Conservation (phyloP, 495 filamentous ascomycete genomes). For the Xylaria acuta region DNA sequence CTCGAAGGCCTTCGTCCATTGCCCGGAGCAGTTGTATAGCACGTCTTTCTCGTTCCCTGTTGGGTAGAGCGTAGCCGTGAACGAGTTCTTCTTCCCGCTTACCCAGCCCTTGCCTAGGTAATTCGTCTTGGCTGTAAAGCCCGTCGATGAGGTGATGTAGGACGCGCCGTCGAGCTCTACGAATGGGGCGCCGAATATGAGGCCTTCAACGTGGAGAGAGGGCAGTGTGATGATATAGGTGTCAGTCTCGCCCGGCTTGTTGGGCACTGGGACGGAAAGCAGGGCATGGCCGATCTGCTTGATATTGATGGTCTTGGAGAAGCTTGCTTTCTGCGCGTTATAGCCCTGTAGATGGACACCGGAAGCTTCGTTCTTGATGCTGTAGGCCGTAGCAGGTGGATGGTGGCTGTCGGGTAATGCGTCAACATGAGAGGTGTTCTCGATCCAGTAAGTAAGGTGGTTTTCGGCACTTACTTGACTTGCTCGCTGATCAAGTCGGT, state of each 20-base stretch:
- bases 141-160: constrained; percentile 83
- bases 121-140: constrained; percentile 90
- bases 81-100: constrained; percentile 92
- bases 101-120: constrained; percentile 94
- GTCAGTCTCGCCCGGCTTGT: constrained; percentile 59
- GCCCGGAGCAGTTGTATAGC: constrained; percentile 84
- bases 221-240: constrained; percentile 91
- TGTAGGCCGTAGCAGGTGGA: constrained; percentile 95
- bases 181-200: constrained; percentile 89
- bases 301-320: constrained; percentile 90
- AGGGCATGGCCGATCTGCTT: constrained; percentile 97
- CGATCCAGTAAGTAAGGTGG: constrained; percentile 27
- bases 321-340: constrained; percentile 96
- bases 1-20: constrained; percentile 87
- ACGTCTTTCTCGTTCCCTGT: constrained; percentile 78
- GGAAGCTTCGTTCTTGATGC: constrained; percentile 83
- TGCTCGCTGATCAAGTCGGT: constrained; percentile 69
- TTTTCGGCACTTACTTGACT: constrained; percentile 66
- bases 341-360: constrained; percentile 91
- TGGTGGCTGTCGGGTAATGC: constrained; percentile 71
- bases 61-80: constrained; percentile 79
- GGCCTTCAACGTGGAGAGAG: constrained; percentile 88
- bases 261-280: constrained; percentile 69
- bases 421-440: constrained; percentile 59
- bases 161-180: constrained; percentile 85